Percentiles rank a stretch among this genome's conserved stretches.
phyloP scores from a whole-genome alignment of 1,139 yeast species.

The Debaryomyces subglobosus region DNA sequence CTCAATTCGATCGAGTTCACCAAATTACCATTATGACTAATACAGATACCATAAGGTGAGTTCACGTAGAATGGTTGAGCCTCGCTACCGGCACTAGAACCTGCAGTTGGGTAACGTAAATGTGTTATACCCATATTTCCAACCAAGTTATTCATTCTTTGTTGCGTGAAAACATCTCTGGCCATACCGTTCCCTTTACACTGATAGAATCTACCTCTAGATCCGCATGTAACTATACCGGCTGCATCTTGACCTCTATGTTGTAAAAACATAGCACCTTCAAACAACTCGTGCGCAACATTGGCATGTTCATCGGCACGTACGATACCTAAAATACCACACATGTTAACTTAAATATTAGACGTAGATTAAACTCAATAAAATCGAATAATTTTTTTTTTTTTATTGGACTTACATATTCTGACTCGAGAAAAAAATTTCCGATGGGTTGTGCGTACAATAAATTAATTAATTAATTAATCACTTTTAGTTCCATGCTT shows the following conservation, averaged over 20 bases:
- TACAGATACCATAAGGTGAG: conserved; percentile 89
- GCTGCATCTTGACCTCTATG: conserved; percentile 99
- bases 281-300: conserved; percentile 89
- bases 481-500: too few relatives aligned
- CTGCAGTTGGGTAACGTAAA: conserved; percentile 96
- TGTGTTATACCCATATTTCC: conserved; percentile 98
- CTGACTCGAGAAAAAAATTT: conserved; percentile 3
- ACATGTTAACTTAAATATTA: conserved; percentile 51
- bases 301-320: conserved; percentile 72
- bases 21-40: conserved; percentile 93
- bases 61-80: conserved; percentile 99
- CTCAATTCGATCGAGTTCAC: conserved; percentile 82
- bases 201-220: conserved; percentile 91
- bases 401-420: background rate
- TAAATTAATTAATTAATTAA: background rate
- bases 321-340: conserved; percentile 92
- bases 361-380: background rate
- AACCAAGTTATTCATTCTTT: conserved; percentile 73
- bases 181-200: conserved; percentile 99
- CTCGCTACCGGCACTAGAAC: conserved; percentile 94
- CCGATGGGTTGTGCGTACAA: conserved; percentile 7
- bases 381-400: background rate
- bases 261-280: conserved; percentile 90
- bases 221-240: conserved; percentile 97
- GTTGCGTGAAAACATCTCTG: conserved; percentile 89